Base-by-base conservation (phyloP, 345 rosid genomes). In the Microthlaspi erraticum region DNA sequence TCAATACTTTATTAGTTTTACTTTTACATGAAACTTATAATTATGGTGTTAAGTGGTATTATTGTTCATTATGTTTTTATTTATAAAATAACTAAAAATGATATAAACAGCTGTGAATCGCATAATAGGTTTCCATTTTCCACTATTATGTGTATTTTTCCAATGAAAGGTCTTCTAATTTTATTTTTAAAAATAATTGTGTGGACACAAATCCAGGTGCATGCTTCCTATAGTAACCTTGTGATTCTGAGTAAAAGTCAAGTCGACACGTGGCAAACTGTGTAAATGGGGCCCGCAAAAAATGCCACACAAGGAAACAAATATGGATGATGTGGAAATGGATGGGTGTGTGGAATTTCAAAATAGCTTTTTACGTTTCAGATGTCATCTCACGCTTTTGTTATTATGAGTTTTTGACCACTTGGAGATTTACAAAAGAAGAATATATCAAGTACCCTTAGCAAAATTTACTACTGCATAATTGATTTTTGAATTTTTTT, bases 261-360 rank as follows among this genome's bases (percentile, higher is more conserved):
- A 7, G 14, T 72, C 49, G 64, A 72, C 70, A 72, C 63, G 64
- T 72, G 76, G 64, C 46, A 62, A 26, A 34, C 31, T 14, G 20
- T 62, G 10, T 3, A 33, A 11, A 8, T 42, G 8, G 76, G 63
- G 1, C 66, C 75, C 19, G 29, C 29, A 0, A 6, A 10, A 14
- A 34, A 20, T 54, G 57, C 50, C 46, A 63, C 70, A 63, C 41
- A 63, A 63, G 45, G 70, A n/a, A 63, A 36, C 64, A 55, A 72
- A 64, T 26, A 26, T 1, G 41, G 56, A 34, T 44, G 56, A 71
- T 54, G 39, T 62, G 70, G 56, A 43, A 54, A 64, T 11, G 60
- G 14, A 56, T 56, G 60, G 60, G 26, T 55, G 42, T 10, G 42
- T 13, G n/a, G 16, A 10, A 17, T 14, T 43, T 71, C 49, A 23